Conservation (phyloP, 225 moss, liverwort and hornwort genomes). For the Takakia lepidozioides region DNA sequence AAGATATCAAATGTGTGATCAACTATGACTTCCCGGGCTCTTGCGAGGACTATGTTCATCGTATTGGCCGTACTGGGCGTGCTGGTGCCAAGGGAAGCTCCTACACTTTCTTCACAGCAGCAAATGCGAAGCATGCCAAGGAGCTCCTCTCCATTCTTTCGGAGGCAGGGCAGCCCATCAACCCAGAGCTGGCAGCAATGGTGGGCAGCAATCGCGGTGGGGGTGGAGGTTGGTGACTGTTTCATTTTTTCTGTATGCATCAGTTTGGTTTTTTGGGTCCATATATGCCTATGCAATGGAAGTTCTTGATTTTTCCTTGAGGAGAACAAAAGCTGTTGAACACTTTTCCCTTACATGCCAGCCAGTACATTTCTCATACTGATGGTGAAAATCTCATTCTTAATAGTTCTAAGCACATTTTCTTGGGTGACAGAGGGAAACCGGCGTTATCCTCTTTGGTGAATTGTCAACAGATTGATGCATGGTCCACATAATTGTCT, state of each 20-base stretch:
- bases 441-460: too few relatives aligned
- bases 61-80: conserved; percentile 96
- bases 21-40: conserved; percentile 99
- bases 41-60: conserved; percentile 99
- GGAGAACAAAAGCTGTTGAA: too few relatives aligned
- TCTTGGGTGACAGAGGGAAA: too few relatives aligned
- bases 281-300: too few relatives aligned
- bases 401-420: too few relatives aligned
- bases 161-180: conserved; percentile 78
- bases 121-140: conserved; percentile 94
- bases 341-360: too few relatives aligned
- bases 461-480: too few relatives aligned
- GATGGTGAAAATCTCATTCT: too few relatives aligned
- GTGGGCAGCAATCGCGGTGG: conserved; percentile 76
- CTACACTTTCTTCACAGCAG: conserved; percentile 93
- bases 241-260: background rate
- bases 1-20: conserved; percentile 99
- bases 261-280: too few relatives aligned
- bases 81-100: conserved; percentile 97
- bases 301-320: too few relatives aligned
- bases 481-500: too few relatives aligned
- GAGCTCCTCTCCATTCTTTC: conserved; percentile 81
- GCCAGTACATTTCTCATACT: too few relatives aligned
- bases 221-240: conserved; percentile 31
- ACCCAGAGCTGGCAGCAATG: conserved; percentile 76